phyloP scores from a whole-genome alignment of 345 rosid genomes.

The Anastatica hierochuntica region DNA sequence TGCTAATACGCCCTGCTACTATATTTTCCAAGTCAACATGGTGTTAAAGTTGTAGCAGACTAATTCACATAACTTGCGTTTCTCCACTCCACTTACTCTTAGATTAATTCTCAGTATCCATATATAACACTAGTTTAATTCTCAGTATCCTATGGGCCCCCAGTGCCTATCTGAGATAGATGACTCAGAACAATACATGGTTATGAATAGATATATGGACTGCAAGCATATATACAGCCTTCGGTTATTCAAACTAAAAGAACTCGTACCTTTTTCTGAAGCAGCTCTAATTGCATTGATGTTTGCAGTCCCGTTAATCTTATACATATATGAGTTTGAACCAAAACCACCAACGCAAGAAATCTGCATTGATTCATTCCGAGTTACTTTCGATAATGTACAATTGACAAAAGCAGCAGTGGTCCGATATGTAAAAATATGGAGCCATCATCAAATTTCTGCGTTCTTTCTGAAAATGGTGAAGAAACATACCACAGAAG shows the following conservation, averaged over 20 bases:
- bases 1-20: not conserved
- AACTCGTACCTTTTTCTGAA: constrained; percentile 55
- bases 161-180: not conserved
- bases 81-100: no score
- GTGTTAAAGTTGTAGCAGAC: no score
- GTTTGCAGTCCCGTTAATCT: constrained; percentile 93
- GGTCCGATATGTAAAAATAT: not conserved
- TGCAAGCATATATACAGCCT: not conserved
- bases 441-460: constrained; percentile 1
- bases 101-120: no score
- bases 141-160: not conserved
- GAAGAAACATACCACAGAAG: constrained; percentile 62
- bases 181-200: no score
- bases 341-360: constrained; percentile 98
- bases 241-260: not conserved
- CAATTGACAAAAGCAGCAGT: not conserved
- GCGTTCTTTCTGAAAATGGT: not conserved
- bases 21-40: no score
- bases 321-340: constrained; percentile 85
- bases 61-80: no score
- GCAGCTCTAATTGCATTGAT: constrained; percentile 91
- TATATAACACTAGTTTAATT: no score
- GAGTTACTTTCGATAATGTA: not conserved
- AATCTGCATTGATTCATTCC: constrained; percentile 36
- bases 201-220: not conserved